Percentiles rank a stretch among this genome's conserved stretches.
Evolutionary conservation across 1,284 basidiomycete species (phyloP).

Genomic region (Grifola frondosa): DNA sequence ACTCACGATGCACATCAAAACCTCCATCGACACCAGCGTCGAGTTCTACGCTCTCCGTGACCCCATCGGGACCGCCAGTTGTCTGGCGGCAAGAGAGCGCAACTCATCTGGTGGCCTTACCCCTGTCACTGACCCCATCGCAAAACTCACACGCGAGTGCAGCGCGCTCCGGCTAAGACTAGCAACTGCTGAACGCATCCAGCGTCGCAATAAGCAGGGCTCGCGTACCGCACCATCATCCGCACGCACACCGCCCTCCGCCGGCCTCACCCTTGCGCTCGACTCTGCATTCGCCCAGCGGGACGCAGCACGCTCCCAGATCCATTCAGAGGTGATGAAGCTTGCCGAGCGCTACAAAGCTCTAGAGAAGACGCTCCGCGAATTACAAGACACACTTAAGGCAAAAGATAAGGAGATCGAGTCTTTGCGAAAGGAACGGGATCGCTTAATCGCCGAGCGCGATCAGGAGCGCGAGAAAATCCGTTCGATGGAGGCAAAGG

Average conservation of each 20-base stretch:
- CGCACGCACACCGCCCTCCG: conserved; percentile 29
- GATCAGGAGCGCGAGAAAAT: conserved; percentile 24
- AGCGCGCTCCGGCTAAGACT: conserved; percentile 50
- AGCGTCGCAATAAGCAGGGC: conserved; percentile 26
- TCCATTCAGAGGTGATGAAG: conserved; percentile 52
- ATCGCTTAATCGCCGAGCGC: conserved; percentile 32
- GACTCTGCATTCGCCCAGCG: conserved; percentile 54
- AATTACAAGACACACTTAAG: conserved; percentile 33
- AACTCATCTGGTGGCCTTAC: conserved; percentile 26
- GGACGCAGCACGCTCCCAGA: conserved; percentile 54
- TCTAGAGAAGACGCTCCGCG: conserved; percentile 51
- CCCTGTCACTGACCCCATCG: conserved; percentile 36
- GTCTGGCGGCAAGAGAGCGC: conserved; percentile 2
- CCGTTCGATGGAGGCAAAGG: conserved; percentile 13
- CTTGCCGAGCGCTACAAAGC: conserved; percentile 59
- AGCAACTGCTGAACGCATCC: conserved; percentile 38
- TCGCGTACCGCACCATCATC: conserved; percentile 24
- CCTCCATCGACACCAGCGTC: conserved; percentile 56
- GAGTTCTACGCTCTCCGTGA: conserved; percentile 55
- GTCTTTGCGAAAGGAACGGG: conserved; percentile 46
- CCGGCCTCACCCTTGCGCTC: conserved; percentile 17
- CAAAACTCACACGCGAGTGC: conserved; percentile 39
- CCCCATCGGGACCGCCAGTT: conserved; percentile 21
- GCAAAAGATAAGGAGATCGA: conserved; percentile 51
- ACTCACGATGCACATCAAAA: conserved; percentile 53